These are phyloP conservation scores for Linnemannia hyalina DNA, from an alignment of 192 early-diverging fungal species.

Conservation along the genomic window DNA sequence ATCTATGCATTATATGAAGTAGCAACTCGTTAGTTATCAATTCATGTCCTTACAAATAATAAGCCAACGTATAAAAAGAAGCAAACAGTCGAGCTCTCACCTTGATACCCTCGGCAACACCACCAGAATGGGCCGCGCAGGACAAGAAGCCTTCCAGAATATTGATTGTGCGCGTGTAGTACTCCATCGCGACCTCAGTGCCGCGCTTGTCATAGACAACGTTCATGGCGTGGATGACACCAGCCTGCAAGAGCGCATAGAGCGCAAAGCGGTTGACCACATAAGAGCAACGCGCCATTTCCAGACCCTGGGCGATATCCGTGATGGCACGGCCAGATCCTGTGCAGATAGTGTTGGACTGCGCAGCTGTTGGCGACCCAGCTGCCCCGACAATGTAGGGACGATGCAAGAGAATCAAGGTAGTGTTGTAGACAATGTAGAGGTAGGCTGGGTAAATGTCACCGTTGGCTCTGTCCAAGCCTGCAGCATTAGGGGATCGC, in stretches of 20 bases:
- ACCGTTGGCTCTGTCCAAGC: slow-evolving; percentile 20
- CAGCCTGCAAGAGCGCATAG: slow-evolving; percentile 52
- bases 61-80: neutral
- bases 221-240: slow-evolving; percentile 52
- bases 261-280: slow-evolving; percentile 46
- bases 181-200: slow-evolving; percentile 48
- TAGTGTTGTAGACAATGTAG: slow-evolving; percentile 58
- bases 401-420: slow-evolving; percentile 61
- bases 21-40: neutral
- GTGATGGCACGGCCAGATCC: slow-evolving; percentile 53
- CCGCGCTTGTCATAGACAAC: slow-evolving; percentile 47
- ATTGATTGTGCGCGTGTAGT: slow-evolving; percentile 38
- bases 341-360: slow-evolving; percentile 55
- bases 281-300: slow-evolving; percentile 40
- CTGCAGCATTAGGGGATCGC: slow-evolving; percentile 19
- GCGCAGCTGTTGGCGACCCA: slow-evolving; percentile 43
- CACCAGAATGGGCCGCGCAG: slow-evolving; percentile 32
- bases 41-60: neutral
- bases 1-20: slow-evolving; percentile 21
- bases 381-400: slow-evolving; percentile 63
- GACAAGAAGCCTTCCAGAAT: slow-evolving; percentile 28
- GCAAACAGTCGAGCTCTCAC: neutral
- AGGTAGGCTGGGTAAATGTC: slow-evolving; percentile 50
- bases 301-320: slow-evolving; percentile 40
- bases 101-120: slow-evolving; percentile 55